A percentile compares a stretch with the other conserved stretches of the same genome.
phyloP scores from a whole-genome alignment of 768 basidiomycete species.

The Termitomyces sp. region DNA sequence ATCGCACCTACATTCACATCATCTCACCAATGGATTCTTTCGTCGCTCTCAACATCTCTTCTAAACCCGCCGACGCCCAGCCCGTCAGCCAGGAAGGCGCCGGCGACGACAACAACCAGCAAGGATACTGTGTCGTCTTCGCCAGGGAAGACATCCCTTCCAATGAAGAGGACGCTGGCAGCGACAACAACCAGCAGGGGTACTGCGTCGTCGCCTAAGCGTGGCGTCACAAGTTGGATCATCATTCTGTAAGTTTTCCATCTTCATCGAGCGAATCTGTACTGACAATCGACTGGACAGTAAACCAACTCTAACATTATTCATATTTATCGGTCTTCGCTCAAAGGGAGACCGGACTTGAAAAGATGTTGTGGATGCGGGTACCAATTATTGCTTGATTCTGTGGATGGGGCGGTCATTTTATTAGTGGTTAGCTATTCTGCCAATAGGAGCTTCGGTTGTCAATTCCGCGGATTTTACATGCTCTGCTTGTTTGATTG shows the following conservation, averaged over 20 bases:
- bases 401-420: no score
- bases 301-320: no score
- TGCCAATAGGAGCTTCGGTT: no score
- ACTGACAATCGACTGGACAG: background rate
- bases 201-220: background rate
- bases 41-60: background rate
- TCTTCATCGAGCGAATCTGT: background rate
- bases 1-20: background rate
- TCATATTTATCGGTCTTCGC: no score
- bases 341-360: no score
- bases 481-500: no score
- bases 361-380: no score
- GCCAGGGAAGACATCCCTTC: background rate
- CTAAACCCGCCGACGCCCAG: background rate
- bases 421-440: no score
- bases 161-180: background rate
- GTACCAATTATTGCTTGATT: no score
- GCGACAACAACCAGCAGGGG: no score
- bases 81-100: background rate
- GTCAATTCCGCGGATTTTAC: no score
- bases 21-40: background rate
- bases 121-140: background rate
- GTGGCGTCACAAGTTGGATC: background rate
- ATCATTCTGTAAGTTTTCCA: background rate
- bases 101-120: background rate